These are phyloP conservation scores for Clavispora asparagi DNA, from an alignment of 805 yeast species.

Conservation along the genomic window DNA sequence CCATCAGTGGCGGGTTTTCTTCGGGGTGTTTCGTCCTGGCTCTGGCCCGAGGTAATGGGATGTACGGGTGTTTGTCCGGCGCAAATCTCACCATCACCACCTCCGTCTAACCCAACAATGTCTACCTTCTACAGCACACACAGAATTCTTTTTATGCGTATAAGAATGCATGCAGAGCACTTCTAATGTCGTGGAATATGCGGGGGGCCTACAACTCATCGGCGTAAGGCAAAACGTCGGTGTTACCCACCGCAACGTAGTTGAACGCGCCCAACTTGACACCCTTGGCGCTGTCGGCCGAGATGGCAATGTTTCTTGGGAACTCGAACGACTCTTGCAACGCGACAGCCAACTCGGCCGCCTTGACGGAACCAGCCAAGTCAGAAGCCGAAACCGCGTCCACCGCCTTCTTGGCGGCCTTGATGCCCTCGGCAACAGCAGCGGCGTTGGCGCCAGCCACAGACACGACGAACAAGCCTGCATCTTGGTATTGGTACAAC, in stretches of 20 bases:
- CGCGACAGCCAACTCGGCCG: conserved; percentile 38
- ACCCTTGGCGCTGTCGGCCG: conserved; percentile 29
- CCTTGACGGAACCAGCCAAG: conserved; percentile 49
- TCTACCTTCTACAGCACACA: background rate
- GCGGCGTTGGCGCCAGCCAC: conserved; percentile 57
- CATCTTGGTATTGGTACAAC: conserved; percentile 65
- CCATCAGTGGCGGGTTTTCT: no score
- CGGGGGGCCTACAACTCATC: conserved; percentile 64
- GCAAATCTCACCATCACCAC: background rate
- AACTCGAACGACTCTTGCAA: conserved; percentile 34
- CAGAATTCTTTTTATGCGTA: background rate
- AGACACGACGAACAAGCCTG: conserved; percentile 72
- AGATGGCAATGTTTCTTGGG: conserved; percentile 27
- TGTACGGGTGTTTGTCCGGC: background rate
- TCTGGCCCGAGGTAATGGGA: no score
- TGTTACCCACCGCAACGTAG: conserved; percentile 87
- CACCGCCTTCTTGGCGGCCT: conserved; percentile 46
- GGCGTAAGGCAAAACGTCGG: conserved; percentile 78
- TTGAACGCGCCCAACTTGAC: conserved; percentile 53
- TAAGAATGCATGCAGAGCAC: conserved; percentile 1
- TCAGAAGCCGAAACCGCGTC: conserved; percentile 37
- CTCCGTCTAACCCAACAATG: background rate
- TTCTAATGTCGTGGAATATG: conserved; percentile 8
- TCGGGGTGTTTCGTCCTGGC: no score
- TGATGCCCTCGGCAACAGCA: conserved; percentile 56